Evolutionary conservation across 495 filamentous ascomycete genomes (phyloP).

Genomic region (Talaromyces liani): DNA sequence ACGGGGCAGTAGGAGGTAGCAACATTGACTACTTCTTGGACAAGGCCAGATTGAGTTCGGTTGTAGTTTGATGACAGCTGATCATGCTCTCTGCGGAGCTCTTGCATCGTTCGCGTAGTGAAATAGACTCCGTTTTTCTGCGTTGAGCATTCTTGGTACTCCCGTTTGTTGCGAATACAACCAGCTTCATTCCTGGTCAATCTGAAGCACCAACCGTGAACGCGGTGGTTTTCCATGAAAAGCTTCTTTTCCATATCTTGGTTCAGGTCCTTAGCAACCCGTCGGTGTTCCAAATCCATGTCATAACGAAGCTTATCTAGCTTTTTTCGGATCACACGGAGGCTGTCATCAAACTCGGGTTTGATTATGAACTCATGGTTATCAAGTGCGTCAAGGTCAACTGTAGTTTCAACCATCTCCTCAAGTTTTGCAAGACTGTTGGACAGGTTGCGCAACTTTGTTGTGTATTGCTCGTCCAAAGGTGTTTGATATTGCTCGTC

Average conservation of each 20-base stretch:
- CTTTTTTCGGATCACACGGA: slow-evolving; percentile 81
- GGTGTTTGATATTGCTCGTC: slow-evolving; percentile 89
- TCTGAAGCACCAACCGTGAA: slow-evolving; percentile 95
- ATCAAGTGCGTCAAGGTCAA: slow-evolving; percentile 91
- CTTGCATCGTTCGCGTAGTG: slow-evolving; percentile 78
- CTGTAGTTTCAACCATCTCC: slow-evolving; percentile 98
- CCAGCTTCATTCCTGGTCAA: slow-evolving; percentile 85
- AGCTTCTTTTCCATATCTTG: slow-evolving; percentile 98
- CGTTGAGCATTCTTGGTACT: slow-evolving; percentile 92
- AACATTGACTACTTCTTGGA: slow-evolving; percentile 87
- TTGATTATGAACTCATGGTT: slow-evolving; percentile 99
- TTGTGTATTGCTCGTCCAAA: slow-evolving; percentile 79
- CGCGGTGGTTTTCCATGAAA: slow-evolving; percentile 91
- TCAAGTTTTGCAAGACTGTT: slow-evolving; percentile 79
- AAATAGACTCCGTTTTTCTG: slow-evolving; percentile 99
- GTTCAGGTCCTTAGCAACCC: slow-evolving; percentile 72
- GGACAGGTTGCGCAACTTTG: slow-evolving; percentile 67
- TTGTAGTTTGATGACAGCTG: slow-evolving; percentile 95
- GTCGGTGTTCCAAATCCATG: slow-evolving; percentile 76
- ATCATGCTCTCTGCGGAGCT: slow-evolving; percentile 82
- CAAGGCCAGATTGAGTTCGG: slow-evolving; percentile 84
- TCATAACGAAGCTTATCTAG: slow-evolving; percentile 77
- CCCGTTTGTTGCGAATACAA: slow-evolving; percentile 83
- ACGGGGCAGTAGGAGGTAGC: slow-evolving; percentile 93
- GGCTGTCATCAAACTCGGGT: slow-evolving; percentile 88